Conservation (phyloP, 371 early-diverging fungal species). For the Rhizopus arrhizus region DNA sequence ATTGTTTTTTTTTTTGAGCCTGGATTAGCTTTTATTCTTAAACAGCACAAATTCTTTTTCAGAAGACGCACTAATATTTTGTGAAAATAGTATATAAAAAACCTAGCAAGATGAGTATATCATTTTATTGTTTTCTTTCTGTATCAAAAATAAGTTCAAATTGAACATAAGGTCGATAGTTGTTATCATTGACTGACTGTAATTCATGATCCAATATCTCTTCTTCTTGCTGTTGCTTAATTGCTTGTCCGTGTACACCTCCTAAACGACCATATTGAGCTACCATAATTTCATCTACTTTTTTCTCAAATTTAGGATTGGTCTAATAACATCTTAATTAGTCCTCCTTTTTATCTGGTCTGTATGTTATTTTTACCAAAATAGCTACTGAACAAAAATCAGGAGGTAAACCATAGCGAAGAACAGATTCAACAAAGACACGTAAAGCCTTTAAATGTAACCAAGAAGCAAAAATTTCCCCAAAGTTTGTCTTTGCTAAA, state of each 20-base stretch:
- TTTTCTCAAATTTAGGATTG: conserved; percentile 76
- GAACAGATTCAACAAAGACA: conserved; percentile 93
- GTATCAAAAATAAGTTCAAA: conserved; percentile 71
- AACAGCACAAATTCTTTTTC: not conserved
- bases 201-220: conserved; percentile 80
- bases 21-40: too few relatives aligned
- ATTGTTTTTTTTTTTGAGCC: too few relatives aligned
- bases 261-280: conserved; percentile 69
- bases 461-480: conserved; percentile 90
- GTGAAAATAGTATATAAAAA: too few relatives aligned
- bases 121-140: conserved; percentile 41
- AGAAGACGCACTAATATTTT: too few relatives aligned
- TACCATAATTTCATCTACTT: conserved; percentile 72
- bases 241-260: conserved; percentile 57
- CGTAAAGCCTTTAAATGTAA: conserved; percentile 92
- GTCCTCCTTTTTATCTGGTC: not conserved
- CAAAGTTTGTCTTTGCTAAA: conserved; percentile 90
- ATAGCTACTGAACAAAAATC: conserved; percentile 88
- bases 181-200: conserved; percentile 79
- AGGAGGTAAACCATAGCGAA: conserved; percentile 96
- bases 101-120: not conserved
- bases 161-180: conserved; percentile 89
- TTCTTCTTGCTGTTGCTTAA: conserved; percentile 46
- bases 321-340: conserved; percentile 42
- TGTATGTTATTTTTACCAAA: conserved; percentile 52